Evolutionary conservation across 78 protist species (phyloP).

Genomic region (Dictyostelium capitatum): DNA sequence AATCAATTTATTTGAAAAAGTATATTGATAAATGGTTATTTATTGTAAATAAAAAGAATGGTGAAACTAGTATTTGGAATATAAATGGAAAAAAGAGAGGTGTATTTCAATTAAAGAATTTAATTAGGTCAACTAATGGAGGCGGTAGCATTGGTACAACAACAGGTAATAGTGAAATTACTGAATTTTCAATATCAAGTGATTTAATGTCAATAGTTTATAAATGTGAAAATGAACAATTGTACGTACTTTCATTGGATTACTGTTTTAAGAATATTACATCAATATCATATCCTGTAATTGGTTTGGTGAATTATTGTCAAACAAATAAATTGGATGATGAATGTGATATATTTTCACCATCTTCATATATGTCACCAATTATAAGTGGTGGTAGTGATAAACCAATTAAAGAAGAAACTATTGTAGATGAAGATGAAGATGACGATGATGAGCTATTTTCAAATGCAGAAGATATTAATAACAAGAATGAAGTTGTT

Average conservation of each 20-base stretch:
- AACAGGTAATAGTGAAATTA: conserved; percentile 16
- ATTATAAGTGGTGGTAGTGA: neutral
- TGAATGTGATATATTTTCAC: conserved; percentile 8
- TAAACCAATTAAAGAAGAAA: neutral
- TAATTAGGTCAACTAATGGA: neutral
- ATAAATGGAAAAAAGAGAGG: conserved; percentile 65
- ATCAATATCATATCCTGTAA: neutral
- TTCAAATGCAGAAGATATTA: conserved; percentile 8
- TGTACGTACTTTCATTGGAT: conserved; percentile 43
- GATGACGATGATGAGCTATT: neutral
- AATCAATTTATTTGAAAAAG: neutral
- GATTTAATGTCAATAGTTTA: conserved; percentile 28
- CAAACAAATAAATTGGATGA: neutral
- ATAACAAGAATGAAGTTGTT: neutral
- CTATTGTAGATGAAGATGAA: neutral
- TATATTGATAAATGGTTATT: conserved; percentile 67
- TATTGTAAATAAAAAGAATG: conserved; percentile 7
- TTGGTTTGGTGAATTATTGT: neutral
- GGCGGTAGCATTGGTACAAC: neutral
- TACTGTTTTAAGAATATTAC: conserved; percentile 18
- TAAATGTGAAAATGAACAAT: neutral
- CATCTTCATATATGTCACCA: neutral
- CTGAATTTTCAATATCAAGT: conserved; percentile 27
- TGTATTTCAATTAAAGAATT: neutral
- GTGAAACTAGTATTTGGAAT: conserved; percentile 49